Evolutionary conservation across 768 basidiomycete species (phyloP).

Genomic region (Podaxis sp.): DNA sequence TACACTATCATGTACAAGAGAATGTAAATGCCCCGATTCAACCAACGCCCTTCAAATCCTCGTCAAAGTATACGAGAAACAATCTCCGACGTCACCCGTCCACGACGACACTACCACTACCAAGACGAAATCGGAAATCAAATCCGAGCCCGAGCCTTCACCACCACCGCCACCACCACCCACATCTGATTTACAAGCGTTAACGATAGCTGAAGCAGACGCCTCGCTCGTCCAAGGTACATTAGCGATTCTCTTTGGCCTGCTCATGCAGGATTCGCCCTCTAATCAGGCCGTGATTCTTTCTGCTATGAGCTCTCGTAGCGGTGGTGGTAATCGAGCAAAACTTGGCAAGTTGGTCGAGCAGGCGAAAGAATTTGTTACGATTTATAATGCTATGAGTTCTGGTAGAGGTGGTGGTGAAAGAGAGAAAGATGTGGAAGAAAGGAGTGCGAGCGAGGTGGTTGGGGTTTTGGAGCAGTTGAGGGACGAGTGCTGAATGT

Average conservation of each 20-base stretch:
- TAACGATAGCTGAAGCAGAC: constrained; percentile 31
- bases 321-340: constrained; percentile 17
- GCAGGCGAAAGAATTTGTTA: constrained; percentile 46
- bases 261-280: constrained; percentile 41
- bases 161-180: constrained; percentile 17
- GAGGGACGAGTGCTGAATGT: constrained; percentile 20
- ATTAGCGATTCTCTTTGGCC: constrained; percentile 69
- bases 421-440: constrained; percentile 33
- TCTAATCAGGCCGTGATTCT: constrained; percentile 37
- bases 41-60: constrained; percentile 51
- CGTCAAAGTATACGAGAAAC: constrained; percentile 43
- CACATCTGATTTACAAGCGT: background rate
- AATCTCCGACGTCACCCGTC: constrained; percentile 23
- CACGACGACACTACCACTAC: constrained; percentile 3
- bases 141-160: constrained; percentile 16
- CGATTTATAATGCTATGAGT: constrained; percentile 38
- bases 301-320: constrained; percentile 17
- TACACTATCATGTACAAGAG: constrained; percentile 43
- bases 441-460: constrained; percentile 44
- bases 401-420: constrained; percentile 10
- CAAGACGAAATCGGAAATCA: constrained; percentile 14
- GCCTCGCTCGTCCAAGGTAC: constrained; percentile 66
- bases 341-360: constrained; percentile 36
- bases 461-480: constrained; percentile 52
- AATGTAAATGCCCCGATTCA: constrained; percentile 51